Conservation (phyloP, 202 grass and related monocot species). For the Carex arenaria region DNA sequence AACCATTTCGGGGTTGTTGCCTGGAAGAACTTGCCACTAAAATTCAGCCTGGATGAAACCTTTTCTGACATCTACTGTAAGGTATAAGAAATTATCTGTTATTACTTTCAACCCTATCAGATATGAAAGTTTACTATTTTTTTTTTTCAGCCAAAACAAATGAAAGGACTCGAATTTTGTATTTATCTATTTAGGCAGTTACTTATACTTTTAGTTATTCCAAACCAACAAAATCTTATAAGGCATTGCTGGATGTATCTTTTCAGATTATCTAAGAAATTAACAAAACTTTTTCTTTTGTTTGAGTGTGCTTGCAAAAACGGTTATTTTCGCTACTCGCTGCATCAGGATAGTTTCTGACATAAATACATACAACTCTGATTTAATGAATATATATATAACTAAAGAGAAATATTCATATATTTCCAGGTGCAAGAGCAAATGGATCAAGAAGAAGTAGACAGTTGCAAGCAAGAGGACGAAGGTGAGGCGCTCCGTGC, state of each 20-base stretch:
- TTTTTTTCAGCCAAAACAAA: no score
- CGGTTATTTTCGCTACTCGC: no score
- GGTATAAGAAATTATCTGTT: not conserved
- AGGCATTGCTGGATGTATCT: no score
- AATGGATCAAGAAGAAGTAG: slow-evolving; percentile 3
- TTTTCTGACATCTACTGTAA: not conserved
- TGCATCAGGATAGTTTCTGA: not conserved
- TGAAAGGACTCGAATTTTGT: no score
- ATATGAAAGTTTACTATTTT: no score
- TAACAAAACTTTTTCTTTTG: no score
- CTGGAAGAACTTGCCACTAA: slow-evolving; percentile 10
- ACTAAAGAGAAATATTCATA: not conserved
- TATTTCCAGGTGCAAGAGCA: not conserved
- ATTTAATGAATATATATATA: not conserved
- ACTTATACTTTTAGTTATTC: no score
- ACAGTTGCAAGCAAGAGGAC: not conserved
- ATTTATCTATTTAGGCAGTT: no score
- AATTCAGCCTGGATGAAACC: slow-evolving; percentile 17
- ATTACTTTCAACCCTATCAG: not conserved
- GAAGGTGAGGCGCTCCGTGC: not conserved
- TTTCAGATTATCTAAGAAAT: no score
- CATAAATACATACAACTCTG: not conserved
- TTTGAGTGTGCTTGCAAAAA: no score
- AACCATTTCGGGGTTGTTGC: slow-evolving; percentile 3
- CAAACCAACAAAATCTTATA: no score